Percentiles rank a stretch among this genome's conserved stretches.
These are phyloP conservation scores for Fusarium subglutinans DNA, from an alignment of 2,329 filamentous ascomycete genomes.

Conservation along the genomic window DNA sequence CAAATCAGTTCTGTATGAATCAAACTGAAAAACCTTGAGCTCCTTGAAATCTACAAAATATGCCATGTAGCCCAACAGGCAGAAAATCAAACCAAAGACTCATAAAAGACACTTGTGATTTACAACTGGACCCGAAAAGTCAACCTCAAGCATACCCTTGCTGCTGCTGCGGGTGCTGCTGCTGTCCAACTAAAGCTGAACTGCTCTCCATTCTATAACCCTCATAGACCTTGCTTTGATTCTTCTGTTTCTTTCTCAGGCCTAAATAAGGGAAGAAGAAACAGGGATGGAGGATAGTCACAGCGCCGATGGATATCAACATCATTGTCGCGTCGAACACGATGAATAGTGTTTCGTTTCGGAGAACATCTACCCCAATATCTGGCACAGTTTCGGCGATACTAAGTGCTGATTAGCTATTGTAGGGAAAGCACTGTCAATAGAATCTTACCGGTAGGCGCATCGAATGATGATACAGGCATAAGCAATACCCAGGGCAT, in stretches of 20 bases:
- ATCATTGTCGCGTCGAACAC: slow-evolving; percentile 23
- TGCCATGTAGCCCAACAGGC: background rate
- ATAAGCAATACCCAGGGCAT: slow-evolving; percentile 23
- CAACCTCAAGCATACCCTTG: background rate
- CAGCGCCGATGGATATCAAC: slow-evolving; percentile 15
- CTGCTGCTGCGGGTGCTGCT: background rate
- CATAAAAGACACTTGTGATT: background rate
- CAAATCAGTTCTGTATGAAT: background rate
- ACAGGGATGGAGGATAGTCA: slow-evolving; percentile 26
- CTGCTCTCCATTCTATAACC: slow-evolving; percentile 8
- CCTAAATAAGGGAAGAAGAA: slow-evolving; percentile 29
- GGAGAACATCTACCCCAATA: slow-evolving; percentile 11
- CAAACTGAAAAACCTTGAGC: background rate
- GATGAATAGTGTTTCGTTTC: slow-evolving; percentile 30
- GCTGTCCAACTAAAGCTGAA: slow-evolving; percentile 2
- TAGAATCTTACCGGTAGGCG: slow-evolving; percentile 17
- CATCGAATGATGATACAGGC: slow-evolving; percentile 30
- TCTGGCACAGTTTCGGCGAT: slow-evolving; percentile 25
- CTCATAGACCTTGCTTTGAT: slow-evolving; percentile 11
- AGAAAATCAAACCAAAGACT: background rate
- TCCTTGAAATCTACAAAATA: background rate
- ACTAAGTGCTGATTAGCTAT: background rate
- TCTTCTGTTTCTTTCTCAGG: slow-evolving; percentile 9
- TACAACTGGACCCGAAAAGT: background rate
- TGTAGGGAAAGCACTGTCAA: background rate